Conservation (phyloP, 306 rosid species). For the Sechiopsis laciniata region DNA sequence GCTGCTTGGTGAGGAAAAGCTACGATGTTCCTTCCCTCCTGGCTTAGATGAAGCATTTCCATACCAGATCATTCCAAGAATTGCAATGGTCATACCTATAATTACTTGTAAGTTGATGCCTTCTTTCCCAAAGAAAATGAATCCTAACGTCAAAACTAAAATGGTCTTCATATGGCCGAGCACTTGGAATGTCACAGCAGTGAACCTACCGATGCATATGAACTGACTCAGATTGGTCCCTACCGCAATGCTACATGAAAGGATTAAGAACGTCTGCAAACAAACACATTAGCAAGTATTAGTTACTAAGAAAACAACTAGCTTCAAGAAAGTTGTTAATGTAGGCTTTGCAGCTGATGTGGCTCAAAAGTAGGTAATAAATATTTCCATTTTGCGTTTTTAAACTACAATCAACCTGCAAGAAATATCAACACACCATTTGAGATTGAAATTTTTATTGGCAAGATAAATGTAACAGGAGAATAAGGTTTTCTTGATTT, state of each 20-base stretch:
- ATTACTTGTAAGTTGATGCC: conserved; percentile 61
- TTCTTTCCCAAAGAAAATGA: conserved; percentile 72
- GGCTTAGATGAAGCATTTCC: conserved; percentile 80
- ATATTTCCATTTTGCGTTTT: background rate
- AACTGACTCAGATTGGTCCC: conserved; percentile 81
- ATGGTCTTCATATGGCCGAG: conserved; percentile 81
- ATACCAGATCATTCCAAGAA: conserved; percentile 77
- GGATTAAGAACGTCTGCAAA: conserved; percentile 49
- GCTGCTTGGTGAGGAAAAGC: conserved; percentile 19
- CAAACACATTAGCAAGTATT: background rate
- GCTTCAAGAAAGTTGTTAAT: background rate
- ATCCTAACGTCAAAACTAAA: conserved; percentile 60
- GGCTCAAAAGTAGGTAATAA: background rate
- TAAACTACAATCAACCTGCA: conserved; percentile 3
- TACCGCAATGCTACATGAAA: conserved; percentile 70
- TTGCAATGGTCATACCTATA: conserved; percentile 66
- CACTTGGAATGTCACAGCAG: conserved; percentile 76
- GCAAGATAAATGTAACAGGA: background rate
- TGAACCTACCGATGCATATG: conserved; percentile 74
- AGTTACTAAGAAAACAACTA: conserved; percentile 7
- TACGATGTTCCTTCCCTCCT: conserved; percentile 73
- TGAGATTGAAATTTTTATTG: background rate
- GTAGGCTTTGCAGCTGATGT: background rate
- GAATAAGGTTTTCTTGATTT: conserved; percentile 1
- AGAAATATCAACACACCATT: background rate